A percentile compares a stretch with the other conserved stretches of the same genome.
Evolutionary conservation across 2,329 filamentous ascomycete genomes (phyloP).

Genomic region (Exophiala viscosa): DNA sequence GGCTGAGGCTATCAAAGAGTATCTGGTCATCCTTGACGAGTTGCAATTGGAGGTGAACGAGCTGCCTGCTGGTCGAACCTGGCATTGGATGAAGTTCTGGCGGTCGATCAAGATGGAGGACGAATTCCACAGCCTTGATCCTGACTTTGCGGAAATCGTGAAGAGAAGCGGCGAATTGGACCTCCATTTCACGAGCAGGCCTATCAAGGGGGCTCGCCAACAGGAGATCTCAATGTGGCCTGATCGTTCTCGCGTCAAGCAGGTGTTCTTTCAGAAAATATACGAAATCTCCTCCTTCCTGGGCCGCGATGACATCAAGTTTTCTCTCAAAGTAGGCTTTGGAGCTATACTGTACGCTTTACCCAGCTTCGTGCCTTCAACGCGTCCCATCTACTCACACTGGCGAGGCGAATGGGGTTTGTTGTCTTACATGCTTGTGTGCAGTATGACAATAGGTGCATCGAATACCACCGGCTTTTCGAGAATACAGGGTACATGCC

Average conservation of each 20-base stretch:
- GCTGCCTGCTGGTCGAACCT: slow-evolving; percentile 60
- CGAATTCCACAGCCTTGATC: slow-evolving; percentile 29
- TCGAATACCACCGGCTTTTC: slow-evolving; percentile 89
- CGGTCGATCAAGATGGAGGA: slow-evolving; percentile 17
- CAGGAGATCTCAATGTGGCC: slow-evolving; percentile 10
- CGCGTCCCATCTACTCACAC: slow-evolving; percentile 73
- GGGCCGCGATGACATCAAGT: slow-evolving; percentile 64
- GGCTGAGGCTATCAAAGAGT: slow-evolving; percentile 80
- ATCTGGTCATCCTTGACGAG: slow-evolving; percentile 80
- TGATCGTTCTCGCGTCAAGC: slow-evolving; percentile 20
- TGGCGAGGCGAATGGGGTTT: slow-evolving; percentile 98
- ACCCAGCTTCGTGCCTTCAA: slow-evolving; percentile 77
- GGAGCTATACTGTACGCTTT: slow-evolving; percentile 86
- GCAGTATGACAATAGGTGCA: slow-evolving; percentile 94
- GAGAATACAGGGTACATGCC: slow-evolving; percentile 78
- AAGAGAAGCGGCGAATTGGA: slow-evolving; percentile 18
- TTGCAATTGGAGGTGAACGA: slow-evolving; percentile 67
- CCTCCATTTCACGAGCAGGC: slow-evolving; percentile 19
- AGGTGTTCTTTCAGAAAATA: slow-evolving; percentile 35
- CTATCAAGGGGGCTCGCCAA: slow-evolving; percentile 9
- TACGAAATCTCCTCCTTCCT: slow-evolving; percentile 56
- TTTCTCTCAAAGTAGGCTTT: slow-evolving; percentile 88
- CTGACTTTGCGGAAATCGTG: slow-evolving; percentile 16
- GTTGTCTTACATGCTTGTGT: slow-evolving; percentile 95
- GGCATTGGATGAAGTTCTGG: slow-evolving; percentile 89